Conservation (phyloP, 805 yeast genomes). For the Candida yuanshanica region DNA sequence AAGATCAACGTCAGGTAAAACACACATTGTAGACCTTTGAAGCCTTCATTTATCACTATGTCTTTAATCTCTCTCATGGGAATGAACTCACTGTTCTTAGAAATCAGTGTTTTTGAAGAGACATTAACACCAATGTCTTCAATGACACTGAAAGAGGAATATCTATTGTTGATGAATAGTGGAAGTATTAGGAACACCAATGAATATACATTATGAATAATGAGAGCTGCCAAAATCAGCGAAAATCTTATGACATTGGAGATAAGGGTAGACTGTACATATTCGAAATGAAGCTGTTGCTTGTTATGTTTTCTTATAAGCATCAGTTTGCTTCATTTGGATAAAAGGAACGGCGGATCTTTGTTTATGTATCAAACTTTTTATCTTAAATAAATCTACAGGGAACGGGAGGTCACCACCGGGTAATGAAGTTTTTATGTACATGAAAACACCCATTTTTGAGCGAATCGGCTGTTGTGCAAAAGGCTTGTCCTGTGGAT, state of each 20-base stretch:
- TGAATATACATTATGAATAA: neutral
- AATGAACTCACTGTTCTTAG: conserved; percentile 37
- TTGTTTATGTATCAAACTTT: neutral
- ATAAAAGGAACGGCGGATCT: neutral
- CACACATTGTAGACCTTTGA: conserved; percentile 59
- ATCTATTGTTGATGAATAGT: neutral
- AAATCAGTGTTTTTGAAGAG: conserved; percentile 25
- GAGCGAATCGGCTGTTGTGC: too few species aligned
- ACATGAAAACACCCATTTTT: neutral
- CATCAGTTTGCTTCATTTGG: neutral
- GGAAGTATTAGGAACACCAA: neutral
- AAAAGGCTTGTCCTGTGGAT: too few species aligned
- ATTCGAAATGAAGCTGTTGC: neutral
- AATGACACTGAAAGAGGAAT: conserved; percentile 24
- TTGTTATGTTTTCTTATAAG: neutral
- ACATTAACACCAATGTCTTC: conserved; percentile 44
- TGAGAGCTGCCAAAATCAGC: neutral
- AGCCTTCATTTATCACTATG: conserved; percentile 71
- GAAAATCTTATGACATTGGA: neutral
- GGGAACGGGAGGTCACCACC: too few species aligned
- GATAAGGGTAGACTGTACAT: neutral
- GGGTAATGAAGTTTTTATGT: too few species aligned
- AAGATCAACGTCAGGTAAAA: conserved; percentile 59
- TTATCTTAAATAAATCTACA: too few species aligned
- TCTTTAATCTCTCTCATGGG: conserved; percentile 56